A percentile compares a stretch with the other conserved stretches of the same genome.
These are phyloP conservation scores for Backusella macrospora DNA, from an alignment of 192 early-diverging fungal species.

Conservation along the genomic window DNA sequence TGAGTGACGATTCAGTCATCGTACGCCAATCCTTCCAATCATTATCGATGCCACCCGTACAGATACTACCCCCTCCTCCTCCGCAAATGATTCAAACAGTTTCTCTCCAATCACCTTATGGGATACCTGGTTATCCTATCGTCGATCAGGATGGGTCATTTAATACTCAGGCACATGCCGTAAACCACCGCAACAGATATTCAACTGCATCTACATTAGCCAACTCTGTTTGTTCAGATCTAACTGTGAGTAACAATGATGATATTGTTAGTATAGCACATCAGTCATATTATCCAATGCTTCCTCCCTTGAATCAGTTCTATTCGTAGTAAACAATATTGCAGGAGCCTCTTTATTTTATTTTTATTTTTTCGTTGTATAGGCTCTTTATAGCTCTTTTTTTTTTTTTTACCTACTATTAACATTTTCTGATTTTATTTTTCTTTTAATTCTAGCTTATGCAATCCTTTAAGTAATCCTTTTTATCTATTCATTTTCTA, in stretches of 20 bases:
- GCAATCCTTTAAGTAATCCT: not conserved
- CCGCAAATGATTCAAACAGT: not conserved
- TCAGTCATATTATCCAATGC: not conserved
- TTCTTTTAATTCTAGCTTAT: constrained; percentile 4
- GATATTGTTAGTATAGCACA: not conserved
- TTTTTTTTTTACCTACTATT: too few relatives aligned
- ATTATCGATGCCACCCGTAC: not conserved
- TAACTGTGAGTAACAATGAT: not conserved
- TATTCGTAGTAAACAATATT: constrained; percentile 1
- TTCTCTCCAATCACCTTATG: constrained; percentile 12
- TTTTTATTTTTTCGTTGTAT: constrained; percentile 4
- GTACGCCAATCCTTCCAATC: not conserved
- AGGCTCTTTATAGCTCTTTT: not conserved
- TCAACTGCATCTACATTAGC: constrained; percentile 6
- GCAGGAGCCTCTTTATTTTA: not conserved
- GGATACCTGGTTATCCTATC: not conserved
- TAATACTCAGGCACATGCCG: not conserved
- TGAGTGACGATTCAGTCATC: not conserved
- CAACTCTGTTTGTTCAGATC: constrained; percentile 6
- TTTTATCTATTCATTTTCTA: not conserved
- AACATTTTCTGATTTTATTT: not conserved
- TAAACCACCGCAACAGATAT: not conserved
- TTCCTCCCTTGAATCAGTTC: not conserved
- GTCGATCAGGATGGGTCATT: not conserved
- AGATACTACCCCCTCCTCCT: not conserved